Evolutionary conservation across 202 grass and related monocot species (phyloP), one percentile per base, ranked within the genome.

Genomic region (Eragrostis tef): DNA sequence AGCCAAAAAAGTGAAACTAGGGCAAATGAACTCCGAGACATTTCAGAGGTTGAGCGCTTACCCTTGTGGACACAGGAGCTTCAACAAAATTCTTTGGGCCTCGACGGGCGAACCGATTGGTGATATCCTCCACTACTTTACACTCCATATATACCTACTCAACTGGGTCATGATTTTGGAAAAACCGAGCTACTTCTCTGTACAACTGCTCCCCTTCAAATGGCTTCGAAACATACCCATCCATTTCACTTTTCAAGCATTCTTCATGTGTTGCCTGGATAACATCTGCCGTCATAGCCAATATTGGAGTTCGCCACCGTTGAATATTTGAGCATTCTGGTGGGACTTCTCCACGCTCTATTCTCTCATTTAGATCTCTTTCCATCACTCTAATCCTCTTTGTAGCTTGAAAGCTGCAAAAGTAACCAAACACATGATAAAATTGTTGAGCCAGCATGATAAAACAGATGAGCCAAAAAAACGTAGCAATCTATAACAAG

Each of bases 171-270:
- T 87, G 31, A 71, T 67, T 81, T 91, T 86, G 90, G 83, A 91
- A 96, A 90, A 96, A 99, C 4, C 89, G 87, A 81, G 93, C 82
- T 58, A 95, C 93, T 96, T 96, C 96, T 85, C 96, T 93, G 80
- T 96, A 99, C 85, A 99, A 74, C 57, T 99, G 96, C 67, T 99
- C 93, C 48, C 93, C 96, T 93, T 99, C 96, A 45, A 99, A 99
- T 73, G 96, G 96, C 80, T 99, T 99, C 25, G 89, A 93, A 43
- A 99, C 96, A 76, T 99, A 99, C 39, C 96, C 96, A 85, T 99
- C 96, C 93, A 99, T 99, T 84, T 84, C 93, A 26, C 54, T 86
- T 74, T 78, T 93, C 51, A 99, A 78, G 77, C 96, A 95, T n/a
- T 95, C 21, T 84, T 99, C 96, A 19, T 93, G 77, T 75, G 96